A percentile compares a stretch with the other conserved stretches of the same genome.
These are phyloP conservation scores for Penicillium polonicum DNA, from an alignment of 2,329 filamentous ascomycete species.

Conservation along the genomic window DNA sequence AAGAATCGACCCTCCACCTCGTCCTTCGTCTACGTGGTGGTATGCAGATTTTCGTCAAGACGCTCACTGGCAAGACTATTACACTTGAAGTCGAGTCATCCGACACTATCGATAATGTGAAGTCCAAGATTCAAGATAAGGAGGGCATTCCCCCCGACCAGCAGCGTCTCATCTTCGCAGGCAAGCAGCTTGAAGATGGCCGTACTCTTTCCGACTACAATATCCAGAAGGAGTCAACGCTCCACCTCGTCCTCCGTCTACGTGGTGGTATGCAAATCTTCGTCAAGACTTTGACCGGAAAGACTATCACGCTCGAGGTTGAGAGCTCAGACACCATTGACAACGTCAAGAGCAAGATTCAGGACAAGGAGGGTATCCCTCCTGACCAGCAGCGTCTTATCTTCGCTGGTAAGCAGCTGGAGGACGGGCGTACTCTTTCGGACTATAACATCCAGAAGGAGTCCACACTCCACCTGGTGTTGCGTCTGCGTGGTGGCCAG, in stretches of 20 bases:
- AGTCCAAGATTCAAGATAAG: slow-evolving; percentile 80
- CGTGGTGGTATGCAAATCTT: slow-evolving; percentile 85
- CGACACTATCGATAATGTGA: slow-evolving; percentile 95
- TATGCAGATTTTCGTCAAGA: slow-evolving; percentile 61
- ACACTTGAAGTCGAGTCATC: slow-evolving; percentile 88
- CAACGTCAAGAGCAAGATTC: slow-evolving; percentile 70
- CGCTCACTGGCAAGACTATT: slow-evolving; percentile 80
- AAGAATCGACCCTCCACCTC: too few species aligned
- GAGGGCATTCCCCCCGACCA: slow-evolving; percentile 91
- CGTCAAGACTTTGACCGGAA: slow-evolving; percentile 76
- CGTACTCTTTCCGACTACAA: slow-evolving; percentile 93
- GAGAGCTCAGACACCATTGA: slow-evolving; percentile 69
- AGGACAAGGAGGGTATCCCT: slow-evolving; percentile 78
- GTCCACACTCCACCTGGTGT: slow-evolving; percentile 63
- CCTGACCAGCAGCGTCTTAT: slow-evolving; percentile 70
- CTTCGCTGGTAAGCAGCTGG: slow-evolving; percentile 66
- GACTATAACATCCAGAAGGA: slow-evolving; percentile 62
- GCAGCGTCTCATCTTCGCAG: slow-evolving; percentile 89
- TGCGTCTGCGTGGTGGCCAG: slow-evolving; percentile 46
- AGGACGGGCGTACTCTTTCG: slow-evolving; percentile 52
- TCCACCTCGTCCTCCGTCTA: slow-evolving; percentile 77
- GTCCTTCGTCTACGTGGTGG: slow-evolving; percentile 61
- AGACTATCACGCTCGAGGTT: slow-evolving; percentile 68
- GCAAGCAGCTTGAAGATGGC: slow-evolving; percentile 90
- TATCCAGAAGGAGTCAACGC: slow-evolving; percentile 87